Conservation (phyloP, 202 grass and related monocot species). For the Alloteropsis angusta region DNA sequence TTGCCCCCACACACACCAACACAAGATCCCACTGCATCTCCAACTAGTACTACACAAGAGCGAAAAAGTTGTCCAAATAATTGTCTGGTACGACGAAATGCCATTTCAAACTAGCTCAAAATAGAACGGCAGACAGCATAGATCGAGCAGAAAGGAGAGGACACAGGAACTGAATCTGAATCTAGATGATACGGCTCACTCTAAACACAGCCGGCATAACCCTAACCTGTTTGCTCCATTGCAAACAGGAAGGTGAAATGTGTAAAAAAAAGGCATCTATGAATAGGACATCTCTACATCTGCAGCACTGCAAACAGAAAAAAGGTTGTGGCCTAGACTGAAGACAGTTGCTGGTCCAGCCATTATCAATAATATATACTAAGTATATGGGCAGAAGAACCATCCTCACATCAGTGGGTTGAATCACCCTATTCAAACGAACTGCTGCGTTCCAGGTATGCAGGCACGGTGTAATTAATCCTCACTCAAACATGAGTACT, state of each 20-base stretch:
- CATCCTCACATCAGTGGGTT: slow-evolving; percentile 27
- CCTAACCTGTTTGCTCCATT: slow-evolving; percentile 30
- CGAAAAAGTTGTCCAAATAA: no score
- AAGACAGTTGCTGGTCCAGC: slow-evolving; percentile 10
- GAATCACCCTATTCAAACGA: slow-evolving; percentile 20
- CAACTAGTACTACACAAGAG: no score
- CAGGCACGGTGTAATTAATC: slow-evolving; percentile 23
- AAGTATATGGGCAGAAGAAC: slow-evolving; percentile 18
- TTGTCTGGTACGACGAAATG: no score
- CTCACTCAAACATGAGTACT: slow-evolving; percentile 27
- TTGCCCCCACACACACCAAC: slow-evolving; percentile 21
- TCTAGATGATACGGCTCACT: slow-evolving; percentile 21
- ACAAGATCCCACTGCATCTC: neutral
- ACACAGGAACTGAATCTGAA: slow-evolving; percentile 5
- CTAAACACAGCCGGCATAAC: slow-evolving; percentile 41
- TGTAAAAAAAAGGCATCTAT: slow-evolving; percentile 16
- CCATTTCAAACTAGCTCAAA: no score
- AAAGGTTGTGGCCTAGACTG: slow-evolving; percentile 12
- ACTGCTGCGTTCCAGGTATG: slow-evolving; percentile 4
- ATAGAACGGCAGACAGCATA: neutral
- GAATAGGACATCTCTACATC: slow-evolving; percentile 35
- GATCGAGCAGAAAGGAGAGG: neutral
- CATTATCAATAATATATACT: no score
- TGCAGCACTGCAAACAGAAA: slow-evolving; percentile 14
- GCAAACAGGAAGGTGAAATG: slow-evolving; percentile 31